phyloP scores from a whole-genome alignment of 2,329 filamentous ascomycete species.

The Exserohilum rostratum region DNA sequence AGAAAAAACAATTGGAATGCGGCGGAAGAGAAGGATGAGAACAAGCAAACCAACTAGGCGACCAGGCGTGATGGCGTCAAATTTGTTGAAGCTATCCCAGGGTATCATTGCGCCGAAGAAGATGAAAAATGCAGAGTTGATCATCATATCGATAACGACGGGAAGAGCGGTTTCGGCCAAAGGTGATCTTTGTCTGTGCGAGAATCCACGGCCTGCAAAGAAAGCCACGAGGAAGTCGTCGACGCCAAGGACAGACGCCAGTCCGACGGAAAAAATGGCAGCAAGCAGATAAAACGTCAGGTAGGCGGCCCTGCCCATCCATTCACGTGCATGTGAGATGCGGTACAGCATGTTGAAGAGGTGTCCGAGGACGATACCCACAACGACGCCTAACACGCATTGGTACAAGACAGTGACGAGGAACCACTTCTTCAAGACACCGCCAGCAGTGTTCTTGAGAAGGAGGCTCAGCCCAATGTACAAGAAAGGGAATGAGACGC shows the following conservation, averaged over 20 bases:
- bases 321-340: constrained; percentile 54
- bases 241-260: constrained; percentile 58
- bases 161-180: constrained; percentile 55
- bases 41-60: constrained; percentile 55
- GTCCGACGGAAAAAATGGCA: constrained; percentile 58
- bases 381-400: constrained; percentile 55
- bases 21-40: constrained; percentile 59
- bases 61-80: constrained; percentile 48
- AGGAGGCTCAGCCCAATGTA: constrained; percentile 59
- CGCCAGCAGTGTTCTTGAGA: constrained; percentile 46
- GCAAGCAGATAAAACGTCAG: constrained; percentile 63
- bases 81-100: constrained; percentile 52
- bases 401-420: constrained; percentile 63
- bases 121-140: constrained; percentile 63
- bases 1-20: constrained; percentile 59
- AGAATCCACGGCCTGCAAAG: constrained; percentile 61
- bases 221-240: constrained; percentile 65
- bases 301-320: constrained; percentile 58
- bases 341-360: constrained; percentile 56
- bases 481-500: constrained; percentile 62
- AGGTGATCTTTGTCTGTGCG: constrained; percentile 60
- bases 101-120: constrained; percentile 63
- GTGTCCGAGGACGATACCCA: constrained; percentile 57
- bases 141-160: constrained; percentile 60
- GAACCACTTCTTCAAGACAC: constrained; percentile 59